Evolutionary conservation across 2,329 filamentous ascomycete genomes (phyloP).

Genomic region (Drechslerella stenobrocha): DNA sequence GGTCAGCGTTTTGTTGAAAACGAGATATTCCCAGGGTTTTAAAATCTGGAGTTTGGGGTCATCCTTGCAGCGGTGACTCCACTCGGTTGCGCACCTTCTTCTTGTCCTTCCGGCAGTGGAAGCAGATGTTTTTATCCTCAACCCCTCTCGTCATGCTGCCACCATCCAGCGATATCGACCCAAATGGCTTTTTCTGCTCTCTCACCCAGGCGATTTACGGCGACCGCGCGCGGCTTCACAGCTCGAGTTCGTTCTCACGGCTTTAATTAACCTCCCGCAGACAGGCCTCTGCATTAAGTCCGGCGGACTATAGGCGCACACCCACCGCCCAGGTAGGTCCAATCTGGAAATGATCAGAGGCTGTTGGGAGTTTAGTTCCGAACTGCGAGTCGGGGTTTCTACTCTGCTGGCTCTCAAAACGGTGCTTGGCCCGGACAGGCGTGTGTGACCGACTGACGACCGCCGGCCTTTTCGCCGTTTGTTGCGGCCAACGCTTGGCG

Average conservation of each 20-base stretch:
- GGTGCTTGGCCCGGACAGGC: slow-evolving; percentile 39
- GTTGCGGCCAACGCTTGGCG: slow-evolving; percentile 33
- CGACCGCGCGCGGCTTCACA: too few relatives aligned
- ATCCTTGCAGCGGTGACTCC: slow-evolving; percentile 27
- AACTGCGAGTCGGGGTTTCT: slow-evolving; percentile 26
- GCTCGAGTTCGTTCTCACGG: too few relatives aligned
- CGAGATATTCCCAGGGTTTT: background rate
- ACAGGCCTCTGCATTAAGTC: slow-evolving; percentile 27
- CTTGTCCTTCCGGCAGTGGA: slow-evolving; percentile 47
- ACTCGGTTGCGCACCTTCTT: slow-evolving; percentile 43
- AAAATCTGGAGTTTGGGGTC: slow-evolving; percentile 14
- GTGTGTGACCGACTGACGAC: slow-evolving; percentile 29
- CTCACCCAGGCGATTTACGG: too few relatives aligned
- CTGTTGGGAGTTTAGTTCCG: slow-evolving; percentile 34
- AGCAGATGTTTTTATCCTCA: slow-evolving; percentile 48
- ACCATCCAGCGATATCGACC: slow-evolving; percentile 27
- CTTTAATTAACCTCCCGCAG: slow-evolving; percentile 41
- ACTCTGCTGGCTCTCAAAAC: slow-evolving; percentile 9
- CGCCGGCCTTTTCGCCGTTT: background rate
- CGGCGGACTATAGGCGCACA: slow-evolving; percentile 11
- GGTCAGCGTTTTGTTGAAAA: slow-evolving; percentile 23
- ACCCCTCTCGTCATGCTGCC: slow-evolving; percentile 46
- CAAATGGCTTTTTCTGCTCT: too few relatives aligned
- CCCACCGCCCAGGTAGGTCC: slow-evolving; percentile 27
- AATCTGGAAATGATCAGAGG: slow-evolving; percentile 48